Evolutionary conservation across 495 filamentous ascomycete genomes (phyloP).

Genomic region (Podospora appendiculata): DNA sequence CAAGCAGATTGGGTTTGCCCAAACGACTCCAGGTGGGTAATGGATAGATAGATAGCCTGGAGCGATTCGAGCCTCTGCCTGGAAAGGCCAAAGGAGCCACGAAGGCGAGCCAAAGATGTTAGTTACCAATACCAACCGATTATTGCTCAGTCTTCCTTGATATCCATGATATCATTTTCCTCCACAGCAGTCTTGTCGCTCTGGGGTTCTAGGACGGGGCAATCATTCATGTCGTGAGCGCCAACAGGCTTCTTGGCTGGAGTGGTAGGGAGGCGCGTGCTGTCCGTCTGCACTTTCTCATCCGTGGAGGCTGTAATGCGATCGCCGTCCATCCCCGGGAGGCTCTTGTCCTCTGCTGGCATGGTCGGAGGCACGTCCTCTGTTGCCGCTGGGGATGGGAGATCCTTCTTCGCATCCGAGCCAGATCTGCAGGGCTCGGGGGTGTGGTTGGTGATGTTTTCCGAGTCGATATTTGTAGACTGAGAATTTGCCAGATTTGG

Average conservation of each 20-base stretch:
- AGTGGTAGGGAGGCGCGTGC: slow-evolving; percentile 6
- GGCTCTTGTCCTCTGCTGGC: slow-evolving; percentile 14
- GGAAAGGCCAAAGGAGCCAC: too few relatives aligned
- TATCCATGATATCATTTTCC: slow-evolving; percentile 13
- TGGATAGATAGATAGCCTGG: neutral
- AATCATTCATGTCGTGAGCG: neutral
- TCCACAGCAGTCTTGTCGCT: slow-evolving; percentile 14
- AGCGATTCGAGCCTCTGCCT: neutral
- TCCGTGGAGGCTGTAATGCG: slow-evolving; percentile 6
- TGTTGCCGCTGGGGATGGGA: slow-evolving; percentile 16
- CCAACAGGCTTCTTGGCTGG: slow-evolving; percentile 6
- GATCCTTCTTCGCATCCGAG: slow-evolving; percentile 5
- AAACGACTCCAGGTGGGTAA: neutral
- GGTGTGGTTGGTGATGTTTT: slow-evolving; percentile 1
- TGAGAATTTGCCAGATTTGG: slow-evolving; percentile 15
- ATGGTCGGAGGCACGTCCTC: slow-evolving; percentile 17
- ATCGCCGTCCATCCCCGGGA: slow-evolving; percentile 4
- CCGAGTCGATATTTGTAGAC: slow-evolving; percentile 6
- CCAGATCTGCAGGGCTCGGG: neutral
- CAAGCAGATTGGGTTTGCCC: neutral
- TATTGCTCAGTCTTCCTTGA: slow-evolving; percentile 2
- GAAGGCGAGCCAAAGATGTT: neutral
- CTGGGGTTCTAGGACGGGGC: slow-evolving; percentile 10
- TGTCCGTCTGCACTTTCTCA: neutral
- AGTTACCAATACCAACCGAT: neutral